Base-by-base conservation (phyloP, 441 rosid species). In the Euphorbia schlechtendalii region DNA sequence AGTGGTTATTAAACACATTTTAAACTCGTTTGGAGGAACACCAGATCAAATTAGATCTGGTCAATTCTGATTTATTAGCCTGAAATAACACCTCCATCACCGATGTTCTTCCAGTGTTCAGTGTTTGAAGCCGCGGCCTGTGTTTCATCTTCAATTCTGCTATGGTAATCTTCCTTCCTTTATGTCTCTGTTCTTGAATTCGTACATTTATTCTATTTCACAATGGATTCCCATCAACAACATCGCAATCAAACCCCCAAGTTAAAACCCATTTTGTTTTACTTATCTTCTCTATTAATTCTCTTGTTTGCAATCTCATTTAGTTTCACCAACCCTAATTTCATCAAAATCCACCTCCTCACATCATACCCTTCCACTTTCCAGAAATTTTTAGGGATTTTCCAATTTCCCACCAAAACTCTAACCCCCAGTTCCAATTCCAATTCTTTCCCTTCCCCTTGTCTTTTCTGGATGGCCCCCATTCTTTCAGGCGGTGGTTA, bases 401-500 rank as follows among this genome's bases (percentile, higher is more conserved):
- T 73, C 64, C 68, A 52, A 6, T 62, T 20, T 18, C 64, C 71
- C 73, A 27, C 54, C 54, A 59, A 36, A 66, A 32, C 57, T 53
- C 69, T 2, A 9, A 8, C 14, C 6, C 53, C 67, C 63, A 76
- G 66, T 61, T 48, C 67, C 62, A 75, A 69, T 60, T 48, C 70
- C 56, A 28, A 51, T 43, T 66, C 81, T 9, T 11, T 65, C 7
- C 69, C 78, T 4, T 65, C 92, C 2, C 77, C 34, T n/a, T 89
- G 98, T 77, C 85, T 92, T 57, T 72, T 87, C 59, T 92, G 96
- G 92, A 89, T 89, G 95, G 95, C 91, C 56, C 92, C 93, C 1
- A 87, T 92, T 66, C 91, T 92, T 65, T 89, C 98, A 0, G 88
- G 96, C 55, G 98, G 98, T 66, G 95, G 96, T 66, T 92, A 92